Evolutionary conservation across 495 filamentous ascomycete species (phyloP).

Genomic region (Penicillium crystallinum): DNA sequence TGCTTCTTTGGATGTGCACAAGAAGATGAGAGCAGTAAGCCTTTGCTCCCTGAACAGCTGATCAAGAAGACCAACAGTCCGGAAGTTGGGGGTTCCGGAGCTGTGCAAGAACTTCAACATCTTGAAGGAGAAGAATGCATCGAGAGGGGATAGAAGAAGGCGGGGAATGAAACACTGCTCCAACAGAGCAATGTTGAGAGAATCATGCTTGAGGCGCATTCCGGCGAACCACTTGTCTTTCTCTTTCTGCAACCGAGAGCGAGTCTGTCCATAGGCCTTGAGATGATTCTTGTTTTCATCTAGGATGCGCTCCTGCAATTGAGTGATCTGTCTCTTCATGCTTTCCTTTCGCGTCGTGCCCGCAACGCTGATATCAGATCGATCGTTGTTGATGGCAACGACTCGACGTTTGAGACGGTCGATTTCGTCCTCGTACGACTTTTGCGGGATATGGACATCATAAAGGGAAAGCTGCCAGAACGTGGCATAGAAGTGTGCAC

Average conservation of each 20-base stretch:
- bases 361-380: slow-evolving; percentile 60
- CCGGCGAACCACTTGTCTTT: slow-evolving; percentile 74
- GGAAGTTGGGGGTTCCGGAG: slow-evolving; percentile 76
- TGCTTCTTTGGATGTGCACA: slow-evolving; percentile 82
- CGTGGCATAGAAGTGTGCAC: slow-evolving; percentile 73
- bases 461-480: slow-evolving; percentile 89
- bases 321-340: slow-evolving; percentile 54
- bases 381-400: slow-evolving; percentile 58
- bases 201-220: slow-evolving; percentile 56
- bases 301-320: slow-evolving; percentile 56
- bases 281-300: slow-evolving; percentile 68
- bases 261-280: slow-evolving; percentile 56
- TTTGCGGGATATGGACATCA: slow-evolving; percentile 68
- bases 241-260: slow-evolving; percentile 63
- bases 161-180: slow-evolving; percentile 90
- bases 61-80: slow-evolving; percentile 77
- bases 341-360: slow-evolving; percentile 60
- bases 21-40: slow-evolving; percentile 74
- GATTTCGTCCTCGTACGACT: slow-evolving; percentile 69
- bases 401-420: slow-evolving; percentile 56
- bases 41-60: slow-evolving; percentile 76
- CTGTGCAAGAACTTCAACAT: slow-evolving; percentile 83
- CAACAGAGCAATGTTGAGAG: slow-evolving; percentile 67
- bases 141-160: slow-evolving; percentile 72
- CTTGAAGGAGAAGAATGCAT: slow-evolving; percentile 80